Evolutionary conservation across 306 rosid genomes (phyloP), one percentile per base, ranked within the genome.

Genomic region (Prunus kanzakura): DNA sequence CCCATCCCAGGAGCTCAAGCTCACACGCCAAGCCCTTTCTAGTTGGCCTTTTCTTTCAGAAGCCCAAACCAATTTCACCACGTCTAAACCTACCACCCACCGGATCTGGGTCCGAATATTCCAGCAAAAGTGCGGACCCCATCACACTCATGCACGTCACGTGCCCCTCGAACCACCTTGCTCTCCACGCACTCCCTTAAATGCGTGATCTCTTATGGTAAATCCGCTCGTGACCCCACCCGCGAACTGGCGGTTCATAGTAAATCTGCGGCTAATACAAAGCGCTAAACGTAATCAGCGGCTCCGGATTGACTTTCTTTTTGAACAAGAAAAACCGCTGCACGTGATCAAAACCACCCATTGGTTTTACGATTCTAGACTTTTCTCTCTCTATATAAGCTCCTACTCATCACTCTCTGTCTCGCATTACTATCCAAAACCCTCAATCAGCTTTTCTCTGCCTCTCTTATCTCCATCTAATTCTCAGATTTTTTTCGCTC

Each of bases 221-320:
- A 27, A 4, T 20, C 23, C 2, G 29, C 43, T 16, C 19, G 69
- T 32, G 56, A 13, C 6, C 2, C 2, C 1, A 25, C 2, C 15
- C 0, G 23, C 8, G 30, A 3, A 6, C 13, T 8, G 3, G 49
- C n/a, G 8, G 23, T 0, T 19, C 7, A 41, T 5, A 19, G 16
- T 45, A 76, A 83, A 83, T 67, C 82, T 78, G 81, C 80, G 82
- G 87, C 79, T 52, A 18, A 64, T 7, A 46, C 71, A 45, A 54
- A 78, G 57, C 64, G 55, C 66, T 11, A 47, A 35, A 30, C 4
- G 0, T 30, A 83, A 68, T 52, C 83, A 25, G 81, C 88, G 82
- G 90, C 85, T 12, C 30, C 6, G 54, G 23, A 57, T 69, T 27
- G 4, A 43, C 66, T 80, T 71, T 86, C 85, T 75, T 84, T 73